Conservation (phyloP, 352 stramenopile genomes). For the Phytophthora kernoviae region DNA sequence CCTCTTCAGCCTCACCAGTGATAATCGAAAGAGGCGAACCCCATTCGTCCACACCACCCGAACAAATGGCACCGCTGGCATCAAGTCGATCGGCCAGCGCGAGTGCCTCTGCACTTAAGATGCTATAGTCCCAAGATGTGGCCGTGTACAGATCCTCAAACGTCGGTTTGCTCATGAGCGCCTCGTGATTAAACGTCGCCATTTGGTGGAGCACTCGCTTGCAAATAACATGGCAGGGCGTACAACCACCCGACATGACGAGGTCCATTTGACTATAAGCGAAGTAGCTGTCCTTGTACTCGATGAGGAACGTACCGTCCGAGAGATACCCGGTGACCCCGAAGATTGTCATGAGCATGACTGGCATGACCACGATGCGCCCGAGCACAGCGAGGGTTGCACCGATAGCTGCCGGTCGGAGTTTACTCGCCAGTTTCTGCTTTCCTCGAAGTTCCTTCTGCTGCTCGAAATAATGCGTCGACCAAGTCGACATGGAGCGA, state of each 20-base stretch:
- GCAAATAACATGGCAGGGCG: conserved; percentile 21
- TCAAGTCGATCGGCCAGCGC: conserved; percentile 19
- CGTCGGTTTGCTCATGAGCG: conserved; percentile 30
- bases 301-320: conserved; percentile 31
- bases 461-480: conserved; percentile 27
- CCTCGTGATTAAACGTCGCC: conserved; percentile 17
- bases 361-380: conserved; percentile 31
- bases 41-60: conserved; percentile 32
- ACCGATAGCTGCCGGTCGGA: conserved; percentile 29
- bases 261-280: conserved; percentile 34
- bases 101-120: conserved; percentile 10
- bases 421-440: conserved; percentile 23
- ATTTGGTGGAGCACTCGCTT: conserved; percentile 19
- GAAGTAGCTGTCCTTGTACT: conserved; percentile 40
- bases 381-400: conserved; percentile 26
- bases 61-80: conserved; percentile 28
- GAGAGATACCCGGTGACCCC: conserved; percentile 25
- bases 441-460: conserved; percentile 16
- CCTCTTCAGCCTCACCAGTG: conserved; percentile 14
- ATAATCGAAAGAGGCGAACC: conserved; percentile 28
- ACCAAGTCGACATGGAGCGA: conserved; percentile 26
- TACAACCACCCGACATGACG: conserved; percentile 31
- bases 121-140: conserved; percentile 27
- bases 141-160: conserved; percentile 30
- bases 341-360: conserved; percentile 26